phyloP scores from a whole-genome alignment of 169 alveolate species.

The Hepatocystis sp. region DNA sequence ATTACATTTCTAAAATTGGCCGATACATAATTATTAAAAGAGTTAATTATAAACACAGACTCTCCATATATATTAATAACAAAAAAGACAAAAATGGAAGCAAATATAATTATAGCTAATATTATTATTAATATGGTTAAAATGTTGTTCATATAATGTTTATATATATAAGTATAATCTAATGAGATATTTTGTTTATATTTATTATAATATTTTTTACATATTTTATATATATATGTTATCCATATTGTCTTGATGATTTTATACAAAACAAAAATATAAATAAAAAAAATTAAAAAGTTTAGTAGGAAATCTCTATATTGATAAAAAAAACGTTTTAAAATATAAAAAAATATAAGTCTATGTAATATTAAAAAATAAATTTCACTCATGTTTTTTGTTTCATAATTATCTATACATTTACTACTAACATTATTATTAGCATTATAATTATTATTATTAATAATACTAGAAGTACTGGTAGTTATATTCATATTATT shows the following conservation, averaged over 20 bases:
- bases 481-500: constrained; percentile 23
- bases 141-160: constrained; percentile 44
- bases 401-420: constrained; percentile 45
- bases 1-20: constrained; percentile 47
- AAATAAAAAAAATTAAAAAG: constrained; percentile 12
- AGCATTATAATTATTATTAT: too few relatives aligned
- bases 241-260: constrained; percentile 50
- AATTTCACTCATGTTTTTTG: constrained; percentile 54
- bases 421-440: too few relatives aligned
- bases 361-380: constrained; percentile 62
- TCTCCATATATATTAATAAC: constrained; percentile 67
- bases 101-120: constrained; percentile 58
- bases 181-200: constrained; percentile 5
- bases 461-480: too few relatives aligned
- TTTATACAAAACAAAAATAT: constrained; percentile 38
- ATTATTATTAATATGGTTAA: constrained; percentile 66
- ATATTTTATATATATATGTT: constrained; percentile 27
- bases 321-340: constrained; percentile 24
- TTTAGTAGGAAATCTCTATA: constrained; percentile 46
- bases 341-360: constrained; percentile 42
- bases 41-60: constrained; percentile 44
- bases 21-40: constrained; percentile 37
- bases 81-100: constrained; percentile 52
- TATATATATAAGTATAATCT: constrained; percentile 33
- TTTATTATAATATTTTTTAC: constrained; percentile 36